Evolutionary conservation across 768 basidiomycete species (phyloP).

Genomic region (Calocera viscosa): DNA sequence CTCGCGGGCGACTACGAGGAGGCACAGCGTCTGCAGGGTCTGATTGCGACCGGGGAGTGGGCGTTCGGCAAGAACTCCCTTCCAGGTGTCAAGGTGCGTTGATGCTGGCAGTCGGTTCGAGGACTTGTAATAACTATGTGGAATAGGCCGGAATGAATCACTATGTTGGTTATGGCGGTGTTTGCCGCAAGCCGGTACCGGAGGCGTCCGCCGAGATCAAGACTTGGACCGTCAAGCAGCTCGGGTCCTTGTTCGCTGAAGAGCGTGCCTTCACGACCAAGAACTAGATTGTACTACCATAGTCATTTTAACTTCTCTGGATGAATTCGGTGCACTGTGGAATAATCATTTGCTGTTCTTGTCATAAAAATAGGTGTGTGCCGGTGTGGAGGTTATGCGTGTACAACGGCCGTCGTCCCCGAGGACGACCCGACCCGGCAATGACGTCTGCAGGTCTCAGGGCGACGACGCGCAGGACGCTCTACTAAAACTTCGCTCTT

Average conservation of each 20-base stretch:
- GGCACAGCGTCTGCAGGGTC: background rate
- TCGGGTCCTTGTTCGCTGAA: background rate
- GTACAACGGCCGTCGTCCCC: background rate
- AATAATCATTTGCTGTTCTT: background rate
- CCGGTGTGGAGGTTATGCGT: background rate
- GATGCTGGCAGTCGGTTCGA: background rate
- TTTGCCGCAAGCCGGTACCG: background rate
- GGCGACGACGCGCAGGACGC: too few species aligned
- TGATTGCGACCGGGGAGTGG: conserved; percentile 1
- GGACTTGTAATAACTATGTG: background rate
- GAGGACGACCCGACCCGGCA: background rate
- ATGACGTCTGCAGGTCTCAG: background rate
- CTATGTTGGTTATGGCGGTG: background rate
- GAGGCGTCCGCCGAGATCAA: conserved; percentile 4
- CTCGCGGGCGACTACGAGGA: background rate
- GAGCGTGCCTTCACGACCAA: conserved; percentile 2
- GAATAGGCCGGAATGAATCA: background rate
- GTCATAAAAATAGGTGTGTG: background rate
- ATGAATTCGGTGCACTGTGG: background rate
- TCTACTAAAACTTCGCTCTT: background rate
- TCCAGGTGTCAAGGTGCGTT: background rate
- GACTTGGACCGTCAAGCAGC: background rate
- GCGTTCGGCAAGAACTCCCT: conserved; percentile 7
- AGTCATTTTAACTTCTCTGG: background rate
- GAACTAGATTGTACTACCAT: background rate